Base-by-base conservation (phyloP, 257 asterid species). In the Jasminum sambac region DNA sequence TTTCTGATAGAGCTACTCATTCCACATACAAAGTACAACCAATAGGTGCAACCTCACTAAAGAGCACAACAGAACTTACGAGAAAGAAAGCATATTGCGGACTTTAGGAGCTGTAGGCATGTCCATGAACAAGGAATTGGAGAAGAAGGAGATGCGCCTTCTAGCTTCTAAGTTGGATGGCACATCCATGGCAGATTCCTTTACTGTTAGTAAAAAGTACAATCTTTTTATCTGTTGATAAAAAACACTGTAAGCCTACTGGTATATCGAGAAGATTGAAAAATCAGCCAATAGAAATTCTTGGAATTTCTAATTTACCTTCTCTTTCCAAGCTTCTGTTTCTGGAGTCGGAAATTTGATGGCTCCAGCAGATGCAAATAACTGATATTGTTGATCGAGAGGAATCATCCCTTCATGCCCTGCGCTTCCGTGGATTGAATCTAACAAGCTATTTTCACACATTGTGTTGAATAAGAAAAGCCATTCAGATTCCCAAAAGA, bases 111-210 rank as follows among this genome's bases (percentile, higher is more conserved):
- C 96, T 12, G 85, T 30, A 67, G 99, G 99, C 99, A 95, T 95
- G 66, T 95, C 96, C 99, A 95, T 95, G 76, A 95, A 95, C 89
- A 95, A 79, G 70, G 99, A 95, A 81, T 95, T 95, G 36, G 98
- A 91, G 87, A 91, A 95, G 81, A 95, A 95, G 58, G 99, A 89
- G 55, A 95, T 95, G 66, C 99, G 96, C 80, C 99, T 89, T 80
- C 99, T 84, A 76, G 99, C 99, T 82, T 95, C 99, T 73, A 95
- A 81, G 83, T 95, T 95, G 40, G 98, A 86, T 26, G 99, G 99
- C 43, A 95, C 99, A 62, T 95, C 99, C 98, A 95, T 95, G 9
- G 99, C 99, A 55, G 99, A 95, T 84, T 95, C 99, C 79, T 95
- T 95, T 74, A 91, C 99, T 0, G 99, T 95, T 80, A 95, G 89